Base-by-base conservation (phyloP, 2,329 filamentous ascomycete genomes). In the Lecanicillium sp. region DNA sequence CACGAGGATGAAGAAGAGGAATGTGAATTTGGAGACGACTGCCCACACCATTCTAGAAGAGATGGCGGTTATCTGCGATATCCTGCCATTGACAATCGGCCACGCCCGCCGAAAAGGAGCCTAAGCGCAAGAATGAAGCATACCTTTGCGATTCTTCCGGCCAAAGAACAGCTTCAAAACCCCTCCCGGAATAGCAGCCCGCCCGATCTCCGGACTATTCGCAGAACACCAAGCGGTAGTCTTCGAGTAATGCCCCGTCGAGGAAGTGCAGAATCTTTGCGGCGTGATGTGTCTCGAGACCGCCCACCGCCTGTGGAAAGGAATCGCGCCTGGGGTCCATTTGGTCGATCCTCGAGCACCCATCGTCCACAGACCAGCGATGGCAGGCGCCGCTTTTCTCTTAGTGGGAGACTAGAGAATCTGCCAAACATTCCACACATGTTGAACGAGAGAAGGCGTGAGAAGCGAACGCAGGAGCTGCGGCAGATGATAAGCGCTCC, bases 401-500 rank as follows among this genome's bases (percentile, higher is more conserved):
- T 70, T 40, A 62, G 71, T 33, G 61, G 69, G 18, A 70, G 63
- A 40, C 51, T 78, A 9, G 72, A 70, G 37, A 68, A 68, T 40
- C 60, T 74, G 30, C 68, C 70, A 32, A 73, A 70, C 18, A 55
- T 81, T 4, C 67, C 71, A 25, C 65, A 71, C 13, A 66, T 68
- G 34, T 48, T 80, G 13, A 78, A 72, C 50, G 78, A 82, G 49
- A 67, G 66, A 45, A 64, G 72, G 37, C 66, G 75, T 17, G 73
- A 78, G 57, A 78, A 74, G 57, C 63, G 78, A 37, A 71, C 68
- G 16, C 65, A 72, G 42, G 74, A 75, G 50, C 60, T 82, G 38
- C 65, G 77, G 7, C 62, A 70, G 46, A 79, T 68, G 55, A 82
- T 82, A 32, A 78, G 75, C 43, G 68, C 65, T 5, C 78, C 78